Percentiles rank a stretch among this genome's conserved stretches.
Evolutionary conservation across 2,329 filamentous ascomycete genomes (phyloP).

Genomic region (Claviceps maximensis): DNA sequence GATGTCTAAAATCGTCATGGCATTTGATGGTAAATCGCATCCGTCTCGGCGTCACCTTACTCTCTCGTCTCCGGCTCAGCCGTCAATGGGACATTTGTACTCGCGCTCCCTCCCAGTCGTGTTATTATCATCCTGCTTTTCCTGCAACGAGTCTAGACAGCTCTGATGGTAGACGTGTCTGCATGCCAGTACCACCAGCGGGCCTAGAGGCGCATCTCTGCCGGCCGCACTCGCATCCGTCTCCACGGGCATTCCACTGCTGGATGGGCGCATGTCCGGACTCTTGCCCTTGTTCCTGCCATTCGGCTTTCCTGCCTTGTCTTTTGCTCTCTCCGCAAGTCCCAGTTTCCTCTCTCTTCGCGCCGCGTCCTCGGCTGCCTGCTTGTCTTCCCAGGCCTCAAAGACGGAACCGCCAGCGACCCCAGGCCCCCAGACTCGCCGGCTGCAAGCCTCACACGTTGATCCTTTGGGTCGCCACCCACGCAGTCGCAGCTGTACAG

Average conservation of each 20-base stretch:
- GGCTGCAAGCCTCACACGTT: slow-evolving; percentile 74
- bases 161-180: slow-evolving; percentile 57
- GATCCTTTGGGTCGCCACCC: slow-evolving; percentile 85
- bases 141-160: slow-evolving; percentile 54
- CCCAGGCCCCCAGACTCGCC: slow-evolving; percentile 78
- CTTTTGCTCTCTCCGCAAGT: slow-evolving; percentile 24
- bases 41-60: too few relatives aligned
- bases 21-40: slow-evolving; percentile 2
- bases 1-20: neutral
- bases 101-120: slow-evolving; percentile 33
- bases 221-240: slow-evolving; percentile 12
- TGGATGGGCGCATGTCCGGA: slow-evolving; percentile 25
- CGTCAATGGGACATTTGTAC: slow-evolving; percentile 46
- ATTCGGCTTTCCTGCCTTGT: slow-evolving; percentile 17
- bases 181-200: slow-evolving; percentile 55
- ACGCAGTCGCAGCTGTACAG: slow-evolving; percentile 60
- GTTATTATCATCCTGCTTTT: slow-evolving; percentile 34
- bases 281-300: slow-evolving; percentile 32
- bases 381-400: slow-evolving; percentile 63
- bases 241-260: slow-evolving; percentile 27
- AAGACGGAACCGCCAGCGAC: slow-evolving; percentile 59
- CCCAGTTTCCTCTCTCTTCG: slow-evolving; percentile 30
- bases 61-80: slow-evolving; percentile 18
- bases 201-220: slow-evolving; percentile 42
- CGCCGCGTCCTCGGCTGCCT: slow-evolving; percentile 32